phyloP scores from a whole-genome alignment of 1,284 basidiomycete species.

The Malassezia restricta region DNA sequence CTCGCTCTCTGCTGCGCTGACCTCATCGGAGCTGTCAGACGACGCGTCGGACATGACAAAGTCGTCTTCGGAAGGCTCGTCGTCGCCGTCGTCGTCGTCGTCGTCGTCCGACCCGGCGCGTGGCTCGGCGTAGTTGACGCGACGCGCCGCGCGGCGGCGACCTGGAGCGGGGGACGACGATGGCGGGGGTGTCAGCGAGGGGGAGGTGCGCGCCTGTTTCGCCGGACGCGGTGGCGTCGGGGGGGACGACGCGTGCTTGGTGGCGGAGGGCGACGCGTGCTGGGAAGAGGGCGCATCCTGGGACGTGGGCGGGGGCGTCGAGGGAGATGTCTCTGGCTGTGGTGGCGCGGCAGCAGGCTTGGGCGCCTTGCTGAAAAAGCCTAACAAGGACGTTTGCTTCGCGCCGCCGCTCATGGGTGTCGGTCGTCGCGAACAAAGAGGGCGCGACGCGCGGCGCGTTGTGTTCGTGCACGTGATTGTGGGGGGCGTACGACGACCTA shows the following conservation, averaged over 20 bases:
- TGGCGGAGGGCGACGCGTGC: background rate
- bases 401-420: conserved; percentile 1
- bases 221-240: background rate
- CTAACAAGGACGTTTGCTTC: conserved; percentile 16
- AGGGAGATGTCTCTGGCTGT: background rate
- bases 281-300: background rate
- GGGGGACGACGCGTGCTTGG: background rate
- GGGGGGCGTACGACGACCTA: background rate
- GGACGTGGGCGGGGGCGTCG: conserved; percentile 7
- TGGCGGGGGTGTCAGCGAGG: conserved; percentile 7
- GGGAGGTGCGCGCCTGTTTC: background rate
- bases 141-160: conserved; percentile 10
- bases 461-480: background rate
- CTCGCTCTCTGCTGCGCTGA: conserved; percentile 9
- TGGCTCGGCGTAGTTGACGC: conserved; percentile 10
- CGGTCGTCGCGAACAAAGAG: background rate
- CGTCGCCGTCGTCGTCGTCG: conserved; percentile 5
- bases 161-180: background rate
- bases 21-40: background rate
- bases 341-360: background rate
- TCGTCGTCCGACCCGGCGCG: background rate
- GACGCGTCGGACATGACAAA: conserved; percentile 9
- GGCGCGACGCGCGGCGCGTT: background rate
- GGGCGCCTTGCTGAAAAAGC: conserved; percentile 13
- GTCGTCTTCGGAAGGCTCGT: background rate